phyloP scores from a whole-genome alignment of 1,284 basidiomycete species.

The Pseudozyma thailandica region DNA sequence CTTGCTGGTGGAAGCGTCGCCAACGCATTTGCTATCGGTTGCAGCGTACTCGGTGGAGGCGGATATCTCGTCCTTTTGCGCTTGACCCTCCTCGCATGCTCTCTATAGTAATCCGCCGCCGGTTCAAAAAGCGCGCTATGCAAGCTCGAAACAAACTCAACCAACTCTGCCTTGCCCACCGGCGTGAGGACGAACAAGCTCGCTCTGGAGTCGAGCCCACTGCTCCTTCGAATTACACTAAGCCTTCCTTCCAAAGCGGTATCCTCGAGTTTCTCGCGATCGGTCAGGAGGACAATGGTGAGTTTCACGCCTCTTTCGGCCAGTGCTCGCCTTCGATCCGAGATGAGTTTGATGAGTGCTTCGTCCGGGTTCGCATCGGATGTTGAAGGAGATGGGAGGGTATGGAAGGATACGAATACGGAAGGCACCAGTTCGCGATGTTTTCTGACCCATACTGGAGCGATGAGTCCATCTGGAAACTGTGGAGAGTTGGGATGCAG shows the following conservation, averaged over 20 bases:
- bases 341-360: slow-evolving; percentile 76
- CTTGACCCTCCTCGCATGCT: slow-evolving; percentile 88
- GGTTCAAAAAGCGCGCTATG: slow-evolving; percentile 87
- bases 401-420: slow-evolving; percentile 89
- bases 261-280: slow-evolving; percentile 74
- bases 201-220: slow-evolving; percentile 87
- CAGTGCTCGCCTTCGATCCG: slow-evolving; percentile 79
- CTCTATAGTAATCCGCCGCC: slow-evolving; percentile 89
- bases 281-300: slow-evolving; percentile 92
- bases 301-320: slow-evolving; percentile 90
- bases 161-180: slow-evolving; percentile 79
- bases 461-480: slow-evolving; percentile 92
- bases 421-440: slow-evolving; percentile 89
- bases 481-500: slow-evolving; percentile 86
- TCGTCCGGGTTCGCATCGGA: slow-evolving; percentile 72
- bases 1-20: slow-evolving; percentile 6
- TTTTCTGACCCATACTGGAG: slow-evolving; percentile 96
- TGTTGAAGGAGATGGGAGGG: slow-evolving; percentile 70
- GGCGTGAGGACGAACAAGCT: slow-evolving; percentile 94
- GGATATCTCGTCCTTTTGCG: slow-evolving; percentile 81
- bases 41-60: slow-evolving; percentile 66
- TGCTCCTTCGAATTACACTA: slow-evolving; percentile 84
- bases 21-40: slow-evolving; percentile 56
- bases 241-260: slow-evolving; percentile 82
- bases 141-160: slow-evolving; percentile 72